phyloP scores from a whole-genome alignment of 768 basidiomycete genomes.

The Rhizopogon vulgaris region DNA sequence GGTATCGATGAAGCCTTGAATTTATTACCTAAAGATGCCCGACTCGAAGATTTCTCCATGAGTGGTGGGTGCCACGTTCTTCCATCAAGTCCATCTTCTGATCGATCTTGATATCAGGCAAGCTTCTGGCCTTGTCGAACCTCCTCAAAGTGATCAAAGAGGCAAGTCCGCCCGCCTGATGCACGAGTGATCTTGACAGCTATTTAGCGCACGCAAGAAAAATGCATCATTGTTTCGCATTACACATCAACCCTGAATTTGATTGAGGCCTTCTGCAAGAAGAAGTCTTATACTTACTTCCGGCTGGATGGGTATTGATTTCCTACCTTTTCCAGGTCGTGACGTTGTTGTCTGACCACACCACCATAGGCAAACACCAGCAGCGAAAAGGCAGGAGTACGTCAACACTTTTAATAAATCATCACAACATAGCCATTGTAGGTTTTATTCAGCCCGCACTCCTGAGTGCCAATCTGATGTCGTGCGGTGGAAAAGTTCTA shows the following conservation, averaged over 20 bases:
- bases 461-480: neutral
- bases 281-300: slow-evolving; percentile 67
- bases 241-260: slow-evolving; percentile 93
- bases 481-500: slow-evolving; percentile 46
- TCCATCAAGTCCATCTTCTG: neutral
- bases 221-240: slow-evolving; percentile 95
- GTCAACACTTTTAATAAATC: slow-evolving; percentile 87
- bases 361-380: slow-evolving; percentile 58
- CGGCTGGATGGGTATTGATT: slow-evolving; percentile 77
- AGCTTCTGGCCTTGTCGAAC: slow-evolving; percentile 59
- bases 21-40: slow-evolving; percentile 52
- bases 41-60: slow-evolving; percentile 65
- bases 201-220: slow-evolving; percentile 73
- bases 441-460: slow-evolving; percentile 1
- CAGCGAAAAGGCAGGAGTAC: slow-evolving; percentile 74
- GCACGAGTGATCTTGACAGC: neutral
- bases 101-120: slow-evolving; percentile 45
- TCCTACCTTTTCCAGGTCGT: neutral
- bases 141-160: slow-evolving; percentile 57
- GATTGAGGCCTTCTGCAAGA: slow-evolving; percentile 80
- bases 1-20: slow-evolving; percentile 55
- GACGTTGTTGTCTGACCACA: neutral
- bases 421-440: slow-evolving; percentile 66
- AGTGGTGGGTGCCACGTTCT: slow-evolving; percentile 58
- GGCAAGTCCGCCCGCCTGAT: slow-evolving; percentile 28